Base-by-base conservation (phyloP, 305 asterid genomes). In the Rubia peregrina region DNA sequence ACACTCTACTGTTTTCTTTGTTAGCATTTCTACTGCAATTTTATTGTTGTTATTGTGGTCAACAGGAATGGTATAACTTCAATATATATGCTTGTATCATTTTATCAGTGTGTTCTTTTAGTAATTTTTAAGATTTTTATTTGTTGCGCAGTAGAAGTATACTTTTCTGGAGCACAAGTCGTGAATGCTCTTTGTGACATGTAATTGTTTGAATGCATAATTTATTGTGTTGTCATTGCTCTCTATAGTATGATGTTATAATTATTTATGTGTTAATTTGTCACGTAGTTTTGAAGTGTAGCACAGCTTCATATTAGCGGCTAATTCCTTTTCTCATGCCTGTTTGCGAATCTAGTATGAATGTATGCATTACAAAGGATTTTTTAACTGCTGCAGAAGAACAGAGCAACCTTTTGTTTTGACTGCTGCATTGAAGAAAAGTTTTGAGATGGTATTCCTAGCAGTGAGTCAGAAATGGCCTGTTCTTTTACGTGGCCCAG, bases 391-490 rank as follows among this genome's bases (percentile, higher is more conserved):
- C 17, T 82, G 68, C 86, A 91, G 96, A 81, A 77, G 73, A 59
- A 70, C 76, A 57, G 83, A 80, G 74, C 83, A 65, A 75, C 96
- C 93, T 22, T 91, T 91, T 76, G 40, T 92, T 73, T 70, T 91
- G 83, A 91, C 98, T 21, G 78, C 92, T 74, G 80, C 87, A 57
- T 75, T 88, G 79, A 80, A 71, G 69, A 87, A 83, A 83, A 79
- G 92, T 79, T 87, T 83, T 85, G 90, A 88, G 89, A 87, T 91
- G 97, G 91, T 87, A 69, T 79, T 79, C 55, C 76, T 90, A 78
- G 97, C 97, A 62, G 86, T 91, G 81, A 88, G 86, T 83, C 95
- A 95, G 81, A 86, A 96, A 74, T 90, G 97, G 95, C 98, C 99
- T 59, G 94, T 95, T 80, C 98, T 95, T 81, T 89, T 95, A 57